Conservation (phyloP, 495 filamentous ascomycete species). For the Penicillium bialowiezense region DNA sequence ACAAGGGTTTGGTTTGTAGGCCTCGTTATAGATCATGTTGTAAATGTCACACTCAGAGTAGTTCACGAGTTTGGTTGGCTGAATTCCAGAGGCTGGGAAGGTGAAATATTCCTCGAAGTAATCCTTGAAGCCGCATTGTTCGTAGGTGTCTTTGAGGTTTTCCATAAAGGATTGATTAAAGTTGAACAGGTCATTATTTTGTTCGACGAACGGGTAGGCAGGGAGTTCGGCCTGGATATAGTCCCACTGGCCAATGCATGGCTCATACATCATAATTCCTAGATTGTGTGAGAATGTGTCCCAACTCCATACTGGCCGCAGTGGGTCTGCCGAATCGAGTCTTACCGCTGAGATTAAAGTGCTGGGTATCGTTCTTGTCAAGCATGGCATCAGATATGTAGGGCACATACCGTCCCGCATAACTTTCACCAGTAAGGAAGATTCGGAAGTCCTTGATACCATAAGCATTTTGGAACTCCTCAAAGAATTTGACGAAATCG, state of each 20-base stretch:
- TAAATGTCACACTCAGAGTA: constrained; percentile 3
- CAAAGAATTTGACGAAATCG: not conserved
- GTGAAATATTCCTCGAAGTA: constrained; percentile 1
- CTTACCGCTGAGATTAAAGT: constrained; percentile 3
- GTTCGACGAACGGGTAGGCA: constrained; percentile 1
- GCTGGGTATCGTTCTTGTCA: constrained; percentile 2
- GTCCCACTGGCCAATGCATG: constrained; percentile 6
- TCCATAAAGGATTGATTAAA: constrained; percentile 2
- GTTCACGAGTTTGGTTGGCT: not conserved
- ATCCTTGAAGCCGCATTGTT: constrained; percentile 1
- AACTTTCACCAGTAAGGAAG: constrained; percentile 2
- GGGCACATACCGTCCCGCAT: constrained; percentile 1
- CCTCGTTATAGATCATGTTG: constrained; percentile 4
- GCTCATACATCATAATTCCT: constrained; percentile 3
- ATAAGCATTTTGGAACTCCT: not conserved
- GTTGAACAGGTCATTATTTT: constrained; percentile 1
- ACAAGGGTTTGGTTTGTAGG: not conserved
- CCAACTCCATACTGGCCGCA: not conserved
- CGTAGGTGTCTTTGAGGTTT: not conserved
- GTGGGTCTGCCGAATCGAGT: not conserved
- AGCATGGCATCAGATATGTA: constrained; percentile 3
- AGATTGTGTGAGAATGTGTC: not conserved
- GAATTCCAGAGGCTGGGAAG: constrained; percentile 1
- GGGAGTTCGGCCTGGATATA: constrained; percentile 2
- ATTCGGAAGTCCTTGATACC: constrained; percentile 1